Evolutionary conservation across 179 eudicot species (phyloP).

Genomic region (Heliamphora pulchella): DNA sequence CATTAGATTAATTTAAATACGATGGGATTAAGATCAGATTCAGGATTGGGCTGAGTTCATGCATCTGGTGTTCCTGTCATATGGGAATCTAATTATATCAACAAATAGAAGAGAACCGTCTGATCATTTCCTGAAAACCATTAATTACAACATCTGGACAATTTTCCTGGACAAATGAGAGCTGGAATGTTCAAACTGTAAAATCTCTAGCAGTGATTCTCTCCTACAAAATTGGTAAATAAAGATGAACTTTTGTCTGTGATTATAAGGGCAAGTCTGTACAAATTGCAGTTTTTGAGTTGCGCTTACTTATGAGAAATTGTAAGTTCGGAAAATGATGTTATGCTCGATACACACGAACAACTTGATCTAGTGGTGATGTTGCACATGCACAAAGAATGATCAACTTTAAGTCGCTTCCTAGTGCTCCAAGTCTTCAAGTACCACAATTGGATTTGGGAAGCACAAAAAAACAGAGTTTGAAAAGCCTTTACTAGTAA

Average conservation of each 20-base stretch:
- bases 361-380: too few relatives aligned
- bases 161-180: not conserved
- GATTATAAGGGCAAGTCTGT: too few relatives aligned
- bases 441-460: not conserved
- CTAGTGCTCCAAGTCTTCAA: not conserved
- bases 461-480: not conserved
- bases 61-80: not conserved
- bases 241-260: too few relatives aligned
- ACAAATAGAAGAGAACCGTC: not conserved
- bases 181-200: not conserved
- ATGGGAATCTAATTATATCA: not conserved
- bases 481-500: not conserved
- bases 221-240: too few relatives aligned
- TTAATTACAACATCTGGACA: not conserved
- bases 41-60: not conserved
- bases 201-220: too few relatives aligned
- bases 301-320: too few relatives aligned
- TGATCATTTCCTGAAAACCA: not conserved
- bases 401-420: slow-evolving; percentile 4
- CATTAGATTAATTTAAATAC: not conserved
- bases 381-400: too few relatives aligned
- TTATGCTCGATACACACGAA: too few relatives aligned
- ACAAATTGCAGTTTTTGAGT: too few relatives aligned
- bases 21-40: not conserved
- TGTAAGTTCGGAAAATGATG: too few relatives aligned